phyloP scores from a whole-genome alignment of 768 basidiomycete genomes.

The Clitopilus passeckerianus region DNA sequence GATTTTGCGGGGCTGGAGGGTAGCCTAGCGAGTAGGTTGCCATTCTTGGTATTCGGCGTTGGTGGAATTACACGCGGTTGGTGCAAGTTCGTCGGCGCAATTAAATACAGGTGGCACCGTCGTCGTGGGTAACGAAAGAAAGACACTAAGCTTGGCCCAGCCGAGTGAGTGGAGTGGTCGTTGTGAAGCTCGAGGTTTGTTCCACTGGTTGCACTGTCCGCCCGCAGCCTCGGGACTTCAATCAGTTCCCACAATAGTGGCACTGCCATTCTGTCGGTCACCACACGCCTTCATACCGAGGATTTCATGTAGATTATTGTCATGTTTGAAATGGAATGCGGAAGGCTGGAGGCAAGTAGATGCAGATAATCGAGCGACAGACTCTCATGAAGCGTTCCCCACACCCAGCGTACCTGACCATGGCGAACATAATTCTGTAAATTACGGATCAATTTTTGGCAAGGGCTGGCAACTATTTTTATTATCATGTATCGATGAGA shows the following conservation, averaged over 20 bases:
- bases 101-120: neutral
- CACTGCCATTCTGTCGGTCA: neutral
- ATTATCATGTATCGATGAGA: no score
- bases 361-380: neutral
- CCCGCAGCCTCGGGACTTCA: neutral
- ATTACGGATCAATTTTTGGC: neutral
- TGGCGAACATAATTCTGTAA: neutral
- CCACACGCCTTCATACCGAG: neutral
- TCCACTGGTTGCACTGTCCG: neutral
- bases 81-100: neutral
- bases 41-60: neutral
- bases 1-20: neutral
- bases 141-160: neutral
- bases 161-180: neutral
- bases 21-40: neutral
- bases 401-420: neutral
- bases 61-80: neutral
- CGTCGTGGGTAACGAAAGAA: neutral
- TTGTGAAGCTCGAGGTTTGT: neutral
- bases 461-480: neutral
- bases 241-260: constrained; percentile 1
- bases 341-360: neutral
- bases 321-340: neutral
- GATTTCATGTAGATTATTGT: neutral
- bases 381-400: neutral